These are phyloP conservation scores for Skeletonema tropicum DNA, from an alignment of 108 stramenopile species.

Conservation along the genomic window DNA sequence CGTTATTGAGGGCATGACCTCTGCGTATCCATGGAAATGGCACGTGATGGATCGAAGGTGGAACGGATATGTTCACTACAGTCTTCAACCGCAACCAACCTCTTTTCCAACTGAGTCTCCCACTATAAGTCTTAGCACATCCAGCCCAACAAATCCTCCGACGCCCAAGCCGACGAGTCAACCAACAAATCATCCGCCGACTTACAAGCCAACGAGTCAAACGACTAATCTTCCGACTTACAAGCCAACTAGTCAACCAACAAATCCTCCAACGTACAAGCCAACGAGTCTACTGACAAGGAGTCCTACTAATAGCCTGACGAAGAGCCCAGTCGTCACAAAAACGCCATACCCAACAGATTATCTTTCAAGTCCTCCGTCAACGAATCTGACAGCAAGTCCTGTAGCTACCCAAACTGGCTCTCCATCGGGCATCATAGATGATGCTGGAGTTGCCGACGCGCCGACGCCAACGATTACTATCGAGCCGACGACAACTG, in stretches of 20 bases:
- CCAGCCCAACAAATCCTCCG: not conserved
- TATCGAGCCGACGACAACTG: not conserved
- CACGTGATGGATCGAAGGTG: not conserved
- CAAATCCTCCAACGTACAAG: no score
- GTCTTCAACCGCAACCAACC: not conserved
- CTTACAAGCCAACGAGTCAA: no score
- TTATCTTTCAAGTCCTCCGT: no score
- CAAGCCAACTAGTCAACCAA: no score
- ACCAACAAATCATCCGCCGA: no score
- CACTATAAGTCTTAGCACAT: not conserved
- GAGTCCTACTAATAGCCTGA: not conserved
- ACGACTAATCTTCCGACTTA: no score
- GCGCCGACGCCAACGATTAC: not conserved
- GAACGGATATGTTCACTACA: slow-evolving; percentile 2
- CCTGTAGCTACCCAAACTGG: no score
- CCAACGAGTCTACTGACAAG: no score
- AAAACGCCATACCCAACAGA: not conserved
- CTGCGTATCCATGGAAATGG: not conserved
- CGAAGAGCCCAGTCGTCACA: no score
- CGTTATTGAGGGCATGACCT: not conserved
- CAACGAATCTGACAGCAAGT: no score
- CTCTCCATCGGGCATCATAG: not conserved
- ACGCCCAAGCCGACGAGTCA: not conserved
- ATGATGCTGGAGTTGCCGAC: not conserved
- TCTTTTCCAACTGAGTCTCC: not conserved